These are phyloP conservation scores for Corinectria fuckeliana DNA, from an alignment of 2,329 filamentous ascomycete genomes.

Conservation along the genomic window DNA sequence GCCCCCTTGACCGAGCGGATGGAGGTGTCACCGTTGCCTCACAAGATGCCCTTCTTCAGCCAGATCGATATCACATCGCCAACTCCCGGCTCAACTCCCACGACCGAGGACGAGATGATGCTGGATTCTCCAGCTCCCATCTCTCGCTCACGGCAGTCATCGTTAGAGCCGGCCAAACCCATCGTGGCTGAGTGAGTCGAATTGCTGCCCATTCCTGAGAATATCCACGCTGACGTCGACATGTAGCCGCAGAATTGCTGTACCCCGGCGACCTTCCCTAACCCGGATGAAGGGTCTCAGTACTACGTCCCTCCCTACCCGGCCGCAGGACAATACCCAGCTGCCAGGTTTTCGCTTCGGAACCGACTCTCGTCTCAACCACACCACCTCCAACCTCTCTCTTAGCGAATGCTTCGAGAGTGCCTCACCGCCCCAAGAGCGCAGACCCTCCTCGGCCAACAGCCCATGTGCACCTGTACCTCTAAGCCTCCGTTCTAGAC, in stretches of 20 bases:
- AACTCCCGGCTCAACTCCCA: slow-evolving; percentile 63
- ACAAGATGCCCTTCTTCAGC: slow-evolving; percentile 75
- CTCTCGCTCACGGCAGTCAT: slow-evolving; percentile 53
- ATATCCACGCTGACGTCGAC: slow-evolving; percentile 32
- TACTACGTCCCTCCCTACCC: slow-evolving; percentile 67
- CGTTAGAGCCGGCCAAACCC: slow-evolving; percentile 57
- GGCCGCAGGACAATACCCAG: slow-evolving; percentile 67
- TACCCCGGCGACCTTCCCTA: slow-evolving; percentile 76
- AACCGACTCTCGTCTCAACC: slow-evolving; percentile 38
- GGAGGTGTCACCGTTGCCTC: slow-evolving; percentile 92
- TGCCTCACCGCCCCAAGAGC: slow-evolving; percentile 76
- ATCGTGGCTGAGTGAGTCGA: slow-evolving; percentile 59
- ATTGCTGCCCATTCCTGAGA: slow-evolving; percentile 25
- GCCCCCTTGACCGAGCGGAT: slow-evolving; percentile 76
- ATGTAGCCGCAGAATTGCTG: slow-evolving; percentile 69
- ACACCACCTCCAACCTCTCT: slow-evolving; percentile 57
- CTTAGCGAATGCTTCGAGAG: slow-evolving; percentile 80
- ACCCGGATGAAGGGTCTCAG: slow-evolving; percentile 77
- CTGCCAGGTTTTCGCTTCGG: slow-evolving; percentile 80
- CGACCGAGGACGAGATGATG: slow-evolving; percentile 56
- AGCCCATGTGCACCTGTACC: slow-evolving; percentile 63
- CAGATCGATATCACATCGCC: slow-evolving; percentile 76
- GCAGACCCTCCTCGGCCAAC: slow-evolving; percentile 65
- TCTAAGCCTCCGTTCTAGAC: slow-evolving; percentile 67
- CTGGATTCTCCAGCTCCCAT: slow-evolving; percentile 63